Percentiles rank a stretch among this genome's conserved stretches.
phyloP scores from a whole-genome alignment of 2,329 filamentous ascomycete species.

The Aspergillus sp. region DNA sequence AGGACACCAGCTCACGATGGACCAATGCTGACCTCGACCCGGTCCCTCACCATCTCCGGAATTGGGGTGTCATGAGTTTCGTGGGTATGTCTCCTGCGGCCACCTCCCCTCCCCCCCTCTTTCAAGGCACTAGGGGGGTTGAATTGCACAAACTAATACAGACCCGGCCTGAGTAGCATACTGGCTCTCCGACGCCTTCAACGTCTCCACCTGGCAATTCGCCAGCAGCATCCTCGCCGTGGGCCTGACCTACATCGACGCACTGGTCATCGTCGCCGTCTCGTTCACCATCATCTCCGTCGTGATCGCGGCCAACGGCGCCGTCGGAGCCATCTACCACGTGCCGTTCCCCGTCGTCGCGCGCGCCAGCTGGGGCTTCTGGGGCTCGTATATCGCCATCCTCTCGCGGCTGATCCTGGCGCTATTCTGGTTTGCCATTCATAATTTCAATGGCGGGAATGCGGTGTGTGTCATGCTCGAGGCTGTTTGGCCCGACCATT shows the following conservation, averaged over 20 bases:
- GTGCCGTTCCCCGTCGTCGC: slow-evolving; percentile 50
- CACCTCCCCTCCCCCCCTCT: neutral
- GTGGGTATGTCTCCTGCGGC: slow-evolving; percentile 18
- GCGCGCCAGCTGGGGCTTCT: slow-evolving; percentile 51
- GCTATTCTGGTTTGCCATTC: slow-evolving; percentile 58
- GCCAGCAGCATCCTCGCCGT: slow-evolving; percentile 43
- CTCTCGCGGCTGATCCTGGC: slow-evolving; percentile 47
- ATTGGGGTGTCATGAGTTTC: slow-evolving; percentile 41
- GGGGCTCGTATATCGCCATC: slow-evolving; percentile 49
- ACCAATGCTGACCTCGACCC: slow-evolving; percentile 46
- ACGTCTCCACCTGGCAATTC: slow-evolving; percentile 49
- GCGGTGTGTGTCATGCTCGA: slow-evolving; percentile 45
- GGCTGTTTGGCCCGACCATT: slow-evolving; percentile 43
- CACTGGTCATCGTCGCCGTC: slow-evolving; percentile 41
- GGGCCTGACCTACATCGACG: slow-evolving; percentile 48
- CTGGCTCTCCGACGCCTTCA: slow-evolving; percentile 47
- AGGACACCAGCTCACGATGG: slow-evolving; percentile 33
- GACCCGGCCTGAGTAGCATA: slow-evolving; percentile 28
- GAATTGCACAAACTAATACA: neutral
- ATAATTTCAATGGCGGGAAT: slow-evolving; percentile 56
- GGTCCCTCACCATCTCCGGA: slow-evolving; percentile 35
- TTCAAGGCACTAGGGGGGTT: neutral
- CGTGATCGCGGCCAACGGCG: slow-evolving; percentile 55
- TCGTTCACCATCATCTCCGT: slow-evolving; percentile 48
- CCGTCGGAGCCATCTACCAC: slow-evolving; percentile 45